Evolutionary conservation across 2,329 filamentous ascomycete species (phyloP).

Genomic region (Pyricularia grisea): DNA sequence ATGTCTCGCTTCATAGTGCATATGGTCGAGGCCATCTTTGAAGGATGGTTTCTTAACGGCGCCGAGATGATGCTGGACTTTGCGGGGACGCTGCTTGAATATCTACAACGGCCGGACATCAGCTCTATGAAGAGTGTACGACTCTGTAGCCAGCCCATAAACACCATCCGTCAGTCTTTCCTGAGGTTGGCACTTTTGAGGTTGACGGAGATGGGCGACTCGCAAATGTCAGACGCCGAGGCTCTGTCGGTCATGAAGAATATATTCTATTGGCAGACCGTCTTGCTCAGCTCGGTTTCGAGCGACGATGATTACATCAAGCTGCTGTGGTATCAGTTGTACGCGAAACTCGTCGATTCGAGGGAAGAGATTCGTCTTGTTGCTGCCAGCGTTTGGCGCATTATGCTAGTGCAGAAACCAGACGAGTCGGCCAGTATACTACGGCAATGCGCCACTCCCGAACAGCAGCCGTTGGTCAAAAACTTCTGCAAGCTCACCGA

Average conservation of each 20-base stretch:
- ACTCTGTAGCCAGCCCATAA: constrained; percentile 79
- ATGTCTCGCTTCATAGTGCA: constrained; percentile 72
- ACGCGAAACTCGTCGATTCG: constrained; percentile 72
- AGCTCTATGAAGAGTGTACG: constrained; percentile 75
- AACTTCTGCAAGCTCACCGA: constrained; percentile 81
- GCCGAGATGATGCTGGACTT: constrained; percentile 80
- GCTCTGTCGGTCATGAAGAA: constrained; percentile 69
- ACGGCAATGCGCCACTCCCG: constrained; percentile 57
- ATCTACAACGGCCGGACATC: constrained; percentile 78
- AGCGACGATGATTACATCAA: constrained; percentile 74
- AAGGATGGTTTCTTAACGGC: constrained; percentile 92
- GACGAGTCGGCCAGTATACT: constrained; percentile 69
- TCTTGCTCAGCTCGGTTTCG: constrained; percentile 70
- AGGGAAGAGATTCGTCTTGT: constrained; percentile 59
- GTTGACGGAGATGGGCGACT: constrained; percentile 73
- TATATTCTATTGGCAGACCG: constrained; percentile 91
- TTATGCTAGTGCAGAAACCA: constrained; percentile 88
- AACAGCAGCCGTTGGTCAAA: constrained; percentile 61
- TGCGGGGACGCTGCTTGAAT: constrained; percentile 74
- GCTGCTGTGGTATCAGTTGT: constrained; percentile 86
- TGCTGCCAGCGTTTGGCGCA: constrained; percentile 80
- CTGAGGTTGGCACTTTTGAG: constrained; percentile 70
- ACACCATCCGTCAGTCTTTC: constrained; percentile 66
- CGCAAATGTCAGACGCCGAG: constrained; percentile 48
- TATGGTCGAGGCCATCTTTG: constrained; percentile 82